Evolutionary conservation across 805 yeast genomes (phyloP).

Genomic region (Metschnikowia anglica): DNA sequence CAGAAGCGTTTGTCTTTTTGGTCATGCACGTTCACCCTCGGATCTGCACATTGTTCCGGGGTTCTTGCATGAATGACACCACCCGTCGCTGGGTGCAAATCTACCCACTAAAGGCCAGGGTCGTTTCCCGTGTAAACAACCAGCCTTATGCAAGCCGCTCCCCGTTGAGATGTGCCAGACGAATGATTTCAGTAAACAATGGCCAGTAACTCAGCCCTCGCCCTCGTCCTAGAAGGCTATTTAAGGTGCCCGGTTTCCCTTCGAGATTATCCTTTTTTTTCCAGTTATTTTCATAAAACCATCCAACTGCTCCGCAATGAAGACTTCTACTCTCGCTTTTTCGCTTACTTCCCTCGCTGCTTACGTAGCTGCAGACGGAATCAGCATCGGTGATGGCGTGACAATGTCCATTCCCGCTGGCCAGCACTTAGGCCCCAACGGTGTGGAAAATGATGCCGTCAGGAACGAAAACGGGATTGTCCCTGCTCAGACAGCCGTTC

Average conservation of each 20-base stretch:
- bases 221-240: not conserved
- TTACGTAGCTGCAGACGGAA: not conserved
- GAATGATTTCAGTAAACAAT: not conserved
- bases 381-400: not conserved
- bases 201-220: not conserved
- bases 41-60: not conserved
- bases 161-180: not conserved
- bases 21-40: conserved; percentile 5
- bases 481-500: too few species aligned
- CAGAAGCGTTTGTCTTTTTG: not conserved
- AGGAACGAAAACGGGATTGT: too few species aligned
- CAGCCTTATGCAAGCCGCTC: conserved; percentile 3
- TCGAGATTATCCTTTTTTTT: not conserved
- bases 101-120: not conserved
- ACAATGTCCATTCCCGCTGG: not conserved
- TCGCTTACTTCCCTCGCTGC: conserved; percentile 4
- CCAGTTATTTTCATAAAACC: not conserved
- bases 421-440: not conserved
- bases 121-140: conserved; percentile 2
- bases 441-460: not conserved
- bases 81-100: conserved; percentile 10
- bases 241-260: not conserved
- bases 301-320: conserved; percentile 4
- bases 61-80: not conserved
- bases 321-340: conserved; percentile 12